Conservation (phyloP, 2,329 filamentous ascomycete species). For the Trichoderma harzianum region DNA sequence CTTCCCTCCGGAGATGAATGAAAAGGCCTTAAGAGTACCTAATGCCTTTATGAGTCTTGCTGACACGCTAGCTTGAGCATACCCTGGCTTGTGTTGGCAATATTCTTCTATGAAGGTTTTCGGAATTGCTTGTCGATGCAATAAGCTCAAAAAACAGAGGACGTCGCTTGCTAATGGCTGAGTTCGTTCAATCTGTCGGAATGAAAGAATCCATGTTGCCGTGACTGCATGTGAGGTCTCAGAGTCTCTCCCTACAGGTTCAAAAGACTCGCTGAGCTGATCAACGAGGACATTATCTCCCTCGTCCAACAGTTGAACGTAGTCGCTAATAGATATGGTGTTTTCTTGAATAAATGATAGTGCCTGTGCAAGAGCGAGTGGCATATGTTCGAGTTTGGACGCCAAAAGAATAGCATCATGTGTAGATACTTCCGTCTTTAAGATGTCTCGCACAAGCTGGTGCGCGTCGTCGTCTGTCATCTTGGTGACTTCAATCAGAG, state of each 20-base stretch:
- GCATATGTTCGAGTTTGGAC: slow-evolving; percentile 30
- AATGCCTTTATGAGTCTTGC: slow-evolving; percentile 21
- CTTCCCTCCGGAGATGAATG: slow-evolving; percentile 24
- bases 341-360: slow-evolving; percentile 34
- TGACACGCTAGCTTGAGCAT: background rate
- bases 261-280: slow-evolving; percentile 30
- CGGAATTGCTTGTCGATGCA: background rate
- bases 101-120: background rate
- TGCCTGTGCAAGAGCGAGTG: slow-evolving; percentile 35
- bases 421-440: slow-evolving; percentile 10
- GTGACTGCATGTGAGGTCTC: background rate
- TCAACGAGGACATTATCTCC: slow-evolving; percentile 25
- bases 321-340: slow-evolving; percentile 25
- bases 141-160: background rate
- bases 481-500: slow-evolving; percentile 26
- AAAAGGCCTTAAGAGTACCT: slow-evolving; percentile 29
- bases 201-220: background rate
- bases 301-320: slow-evolving; percentile 29
- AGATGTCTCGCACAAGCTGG: slow-evolving; percentile 25
- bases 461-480: slow-evolving; percentile 29
- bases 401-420: slow-evolving; percentile 23
- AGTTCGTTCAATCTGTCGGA: background rate
- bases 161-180: background rate
- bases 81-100: background rate
- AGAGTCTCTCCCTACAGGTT: slow-evolving; percentile 29